These are phyloP conservation scores for Tetracladium setigerum DNA, from an alignment of 495 filamentous ascomycete species.

Conservation along the genomic window DNA sequence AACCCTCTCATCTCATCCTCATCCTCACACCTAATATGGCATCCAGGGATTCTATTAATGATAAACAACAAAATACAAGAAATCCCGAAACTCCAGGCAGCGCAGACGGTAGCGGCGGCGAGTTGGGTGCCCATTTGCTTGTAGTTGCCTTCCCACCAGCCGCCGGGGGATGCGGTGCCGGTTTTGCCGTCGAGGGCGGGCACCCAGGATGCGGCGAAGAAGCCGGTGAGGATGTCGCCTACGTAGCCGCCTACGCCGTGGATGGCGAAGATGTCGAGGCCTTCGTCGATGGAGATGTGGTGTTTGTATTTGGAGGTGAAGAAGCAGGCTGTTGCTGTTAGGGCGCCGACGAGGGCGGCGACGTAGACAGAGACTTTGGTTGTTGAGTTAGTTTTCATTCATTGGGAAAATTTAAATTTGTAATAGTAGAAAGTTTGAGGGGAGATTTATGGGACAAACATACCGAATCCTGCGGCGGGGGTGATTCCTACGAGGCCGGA, in stretches of 20 bases:
- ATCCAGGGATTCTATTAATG: slow-evolving; percentile 66
- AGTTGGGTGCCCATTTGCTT: slow-evolving; percentile 72
- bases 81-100: slow-evolving; percentile 70
- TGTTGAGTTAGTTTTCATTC: not conserved
- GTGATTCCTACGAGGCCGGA: slow-evolving; percentile 46
- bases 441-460: slow-evolving; percentile 9
- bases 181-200: slow-evolving; percentile 60
- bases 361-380: slow-evolving; percentile 69
- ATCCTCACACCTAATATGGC: no score
- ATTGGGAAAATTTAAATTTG: not conserved
- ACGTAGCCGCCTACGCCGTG: slow-evolving; percentile 79
- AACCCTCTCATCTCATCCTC: no score
- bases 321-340: slow-evolving; percentile 77
- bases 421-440: not conserved
- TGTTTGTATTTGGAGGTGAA: slow-evolving; percentile 95
- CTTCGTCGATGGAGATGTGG: slow-evolving; percentile 72
- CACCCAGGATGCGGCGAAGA: slow-evolving; percentile 84
- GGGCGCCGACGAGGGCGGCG: slow-evolving; percentile 77
- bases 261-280: slow-evolving; percentile 85
- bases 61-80: slow-evolving; percentile 71
- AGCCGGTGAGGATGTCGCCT: slow-evolving; percentile 75
- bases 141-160: slow-evolving; percentile 72
- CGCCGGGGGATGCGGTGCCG: slow-evolving; percentile 50
- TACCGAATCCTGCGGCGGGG: slow-evolving; percentile 35
- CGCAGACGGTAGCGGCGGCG: slow-evolving; percentile 64